Percentiles rank a stretch among this genome's conserved stretches.
Conservation (phyloP, 169 alveolate genomes). For the Plasmodium vivax region DNA sequence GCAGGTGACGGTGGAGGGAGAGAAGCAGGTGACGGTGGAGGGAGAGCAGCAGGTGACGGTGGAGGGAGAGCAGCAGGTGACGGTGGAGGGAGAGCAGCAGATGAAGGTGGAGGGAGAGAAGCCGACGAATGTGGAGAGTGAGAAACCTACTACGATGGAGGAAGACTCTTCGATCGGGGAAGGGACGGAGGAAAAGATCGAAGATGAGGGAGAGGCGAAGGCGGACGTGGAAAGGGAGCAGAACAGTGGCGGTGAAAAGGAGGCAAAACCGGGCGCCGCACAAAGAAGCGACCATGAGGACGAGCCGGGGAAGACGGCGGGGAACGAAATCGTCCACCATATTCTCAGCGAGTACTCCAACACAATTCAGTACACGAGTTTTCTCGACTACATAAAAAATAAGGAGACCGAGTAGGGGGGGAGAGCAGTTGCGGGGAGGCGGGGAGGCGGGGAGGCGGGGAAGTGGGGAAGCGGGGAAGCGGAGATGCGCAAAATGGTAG, state of each 20-base stretch:
- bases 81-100: no score
- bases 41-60: no score
- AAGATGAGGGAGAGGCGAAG: background rate
- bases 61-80: background rate
- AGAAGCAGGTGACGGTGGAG: background rate
- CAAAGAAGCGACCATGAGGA: background rate
- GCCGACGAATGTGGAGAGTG: background rate
- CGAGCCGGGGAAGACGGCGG: background rate
- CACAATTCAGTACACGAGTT: slow-evolving; percentile 38
- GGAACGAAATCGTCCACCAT: slow-evolving; percentile 20
- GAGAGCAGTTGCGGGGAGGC: background rate
- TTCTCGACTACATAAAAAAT: slow-evolving; percentile 26
- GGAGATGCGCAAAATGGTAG: no score
- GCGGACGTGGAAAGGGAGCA: background rate
- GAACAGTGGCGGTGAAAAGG: background rate
- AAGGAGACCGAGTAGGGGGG: background rate
- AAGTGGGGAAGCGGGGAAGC: no score
- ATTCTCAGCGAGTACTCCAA: slow-evolving; percentile 28
- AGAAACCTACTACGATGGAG: background rate
- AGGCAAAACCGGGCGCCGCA: background rate
- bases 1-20: no score
- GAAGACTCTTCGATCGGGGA: background rate
- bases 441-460: no score
- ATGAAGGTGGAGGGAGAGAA: background rate
- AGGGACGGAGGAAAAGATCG: background rate